These are phyloP conservation scores for Rhexocercosporidium sp. DNA, from an alignment of 2,329 filamentous ascomycete genomes.

Conservation along the genomic window DNA sequence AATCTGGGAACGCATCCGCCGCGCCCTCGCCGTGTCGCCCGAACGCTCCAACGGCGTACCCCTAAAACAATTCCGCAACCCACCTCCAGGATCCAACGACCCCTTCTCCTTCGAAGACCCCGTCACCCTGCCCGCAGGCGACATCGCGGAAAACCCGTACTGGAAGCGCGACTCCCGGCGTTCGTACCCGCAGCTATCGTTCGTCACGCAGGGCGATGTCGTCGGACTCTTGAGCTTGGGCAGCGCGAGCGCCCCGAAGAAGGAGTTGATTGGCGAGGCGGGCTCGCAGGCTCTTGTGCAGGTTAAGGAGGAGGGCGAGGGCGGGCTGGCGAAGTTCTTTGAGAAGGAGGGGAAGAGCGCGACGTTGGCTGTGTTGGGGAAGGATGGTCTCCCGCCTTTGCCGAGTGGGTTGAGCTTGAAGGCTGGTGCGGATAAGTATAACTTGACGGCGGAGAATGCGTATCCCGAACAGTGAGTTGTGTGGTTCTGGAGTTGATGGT, in stretches of 20 bases:
- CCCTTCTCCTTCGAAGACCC: constrained; percentile 79
- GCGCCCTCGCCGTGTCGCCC: constrained; percentile 79
- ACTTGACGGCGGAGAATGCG: constrained; percentile 66
- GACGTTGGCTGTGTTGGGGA: constrained; percentile 66
- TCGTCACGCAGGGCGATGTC: constrained; percentile 82
- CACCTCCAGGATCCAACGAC: constrained; percentile 75
- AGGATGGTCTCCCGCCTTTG: constrained; percentile 83
- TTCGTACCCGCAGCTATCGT: constrained; percentile 79
- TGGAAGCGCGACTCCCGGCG: constrained; percentile 93
- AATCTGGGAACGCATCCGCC: constrained; percentile 84
- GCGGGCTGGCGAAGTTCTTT: constrained; percentile 75
- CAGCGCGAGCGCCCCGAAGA: constrained; percentile 79
- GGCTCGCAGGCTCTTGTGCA: constrained; percentile 76
- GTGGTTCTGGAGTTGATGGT: neutral
- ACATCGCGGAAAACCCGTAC: constrained; percentile 91
- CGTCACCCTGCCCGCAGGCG: constrained; percentile 81
- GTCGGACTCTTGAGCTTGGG: constrained; percentile 86
- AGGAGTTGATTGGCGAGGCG: constrained; percentile 79
- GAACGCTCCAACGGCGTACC: constrained; percentile 91
- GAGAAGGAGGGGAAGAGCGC: constrained; percentile 63
- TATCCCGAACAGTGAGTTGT: constrained; percentile 71
- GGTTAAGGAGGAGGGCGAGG: constrained; percentile 75
- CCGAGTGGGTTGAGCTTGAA: constrained; percentile 66
- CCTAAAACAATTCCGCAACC: constrained; percentile 91
- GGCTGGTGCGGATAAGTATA: constrained; percentile 71